Percentiles rank a stretch among this genome's conserved stretches.
Evolutionary conservation across 1,284 basidiomycete species (phyloP).

Genomic region (Ganoderma sinense): DNA sequence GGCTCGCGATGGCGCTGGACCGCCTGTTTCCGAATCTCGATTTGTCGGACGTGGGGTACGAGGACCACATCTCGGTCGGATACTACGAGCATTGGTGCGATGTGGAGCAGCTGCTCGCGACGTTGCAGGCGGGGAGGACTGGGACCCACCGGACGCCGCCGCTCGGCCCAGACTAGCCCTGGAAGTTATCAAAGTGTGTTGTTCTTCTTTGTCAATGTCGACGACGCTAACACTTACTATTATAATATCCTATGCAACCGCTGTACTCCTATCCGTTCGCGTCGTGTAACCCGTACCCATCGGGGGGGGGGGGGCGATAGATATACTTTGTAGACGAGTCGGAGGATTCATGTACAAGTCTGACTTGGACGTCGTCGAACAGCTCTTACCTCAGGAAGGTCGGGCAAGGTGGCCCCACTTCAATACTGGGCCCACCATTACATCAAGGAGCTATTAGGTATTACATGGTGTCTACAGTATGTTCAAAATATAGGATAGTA

Average conservation of each 20-base stretch:
- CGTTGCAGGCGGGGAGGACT: neutral
- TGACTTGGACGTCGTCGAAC: too few species aligned
- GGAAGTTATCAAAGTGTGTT: neutral
- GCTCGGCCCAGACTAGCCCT: neutral
- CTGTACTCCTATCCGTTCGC: too few species aligned
- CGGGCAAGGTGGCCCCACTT: too few species aligned
- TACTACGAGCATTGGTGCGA: constrained; percentile 10
- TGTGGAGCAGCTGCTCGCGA: constrained; percentile 15
- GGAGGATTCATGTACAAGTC: too few species aligned
- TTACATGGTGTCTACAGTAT: neutral
- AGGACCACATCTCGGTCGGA: neutral
- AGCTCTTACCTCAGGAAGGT: too few species aligned
- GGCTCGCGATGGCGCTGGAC: constrained; percentile 12
- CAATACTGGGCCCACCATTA: too few species aligned
- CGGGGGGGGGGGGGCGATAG: too few species aligned
- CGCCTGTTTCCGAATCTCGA: constrained; percentile 17
- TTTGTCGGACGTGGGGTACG: constrained; percentile 11
- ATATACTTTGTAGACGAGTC: too few species aligned
- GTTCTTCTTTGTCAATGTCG: neutral
- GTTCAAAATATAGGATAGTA: neutral
- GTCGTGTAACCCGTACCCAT: too few species aligned
- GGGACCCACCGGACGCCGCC: constrained; percentile 3
- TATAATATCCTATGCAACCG: neutral
- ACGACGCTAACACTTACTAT: neutral
- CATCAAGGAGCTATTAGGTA: neutral